Percentiles rank a stretch among this genome's conserved stretches.
Conservation (phyloP, 495 filamentous ascomycete genomes). For the Oidiodendron maius region DNA sequence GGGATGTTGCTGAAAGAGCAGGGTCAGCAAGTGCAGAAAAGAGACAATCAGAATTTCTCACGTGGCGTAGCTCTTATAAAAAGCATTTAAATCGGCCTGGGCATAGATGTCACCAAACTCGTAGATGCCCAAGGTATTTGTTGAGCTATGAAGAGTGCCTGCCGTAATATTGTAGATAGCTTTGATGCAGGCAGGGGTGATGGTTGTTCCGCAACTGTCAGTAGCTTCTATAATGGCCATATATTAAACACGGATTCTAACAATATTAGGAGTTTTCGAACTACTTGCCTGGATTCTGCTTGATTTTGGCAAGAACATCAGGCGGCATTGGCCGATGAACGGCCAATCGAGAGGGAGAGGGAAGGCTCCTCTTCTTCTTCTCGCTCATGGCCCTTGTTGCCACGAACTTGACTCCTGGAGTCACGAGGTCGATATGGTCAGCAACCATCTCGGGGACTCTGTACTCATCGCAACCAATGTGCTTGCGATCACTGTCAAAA, state of each 20-base stretch:
- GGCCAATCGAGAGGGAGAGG: too few relatives aligned
- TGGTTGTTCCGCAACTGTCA: neutral
- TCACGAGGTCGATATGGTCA: conserved; percentile 18
- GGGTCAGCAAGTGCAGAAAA: neutral
- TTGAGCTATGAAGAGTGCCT: neutral
- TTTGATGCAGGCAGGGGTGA: neutral
- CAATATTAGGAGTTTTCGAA: too few relatives aligned
- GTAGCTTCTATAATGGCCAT: too few relatives aligned
- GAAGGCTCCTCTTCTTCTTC: too few relatives aligned
- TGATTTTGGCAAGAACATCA: too few relatives aligned
- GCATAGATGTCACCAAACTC: neutral
- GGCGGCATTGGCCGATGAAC: too few relatives aligned
- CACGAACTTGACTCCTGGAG: conserved; percentile 10
- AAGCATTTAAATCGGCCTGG: neutral
- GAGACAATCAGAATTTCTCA: neutral
- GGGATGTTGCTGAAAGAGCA: neutral
- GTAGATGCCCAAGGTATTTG: neutral
- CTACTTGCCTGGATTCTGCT: too few relatives aligned
- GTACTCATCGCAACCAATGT: conserved; percentile 21
- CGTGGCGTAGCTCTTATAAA: neutral
- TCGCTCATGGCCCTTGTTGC: too few relatives aligned
- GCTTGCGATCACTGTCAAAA: conserved; percentile 27
- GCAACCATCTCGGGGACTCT: conserved; percentile 16
- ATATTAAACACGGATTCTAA: too few relatives aligned
- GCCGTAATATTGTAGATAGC: neutral